phyloP scores from a whole-genome alignment of 768 basidiomycete genomes.

The Mycena filopes region DNA sequence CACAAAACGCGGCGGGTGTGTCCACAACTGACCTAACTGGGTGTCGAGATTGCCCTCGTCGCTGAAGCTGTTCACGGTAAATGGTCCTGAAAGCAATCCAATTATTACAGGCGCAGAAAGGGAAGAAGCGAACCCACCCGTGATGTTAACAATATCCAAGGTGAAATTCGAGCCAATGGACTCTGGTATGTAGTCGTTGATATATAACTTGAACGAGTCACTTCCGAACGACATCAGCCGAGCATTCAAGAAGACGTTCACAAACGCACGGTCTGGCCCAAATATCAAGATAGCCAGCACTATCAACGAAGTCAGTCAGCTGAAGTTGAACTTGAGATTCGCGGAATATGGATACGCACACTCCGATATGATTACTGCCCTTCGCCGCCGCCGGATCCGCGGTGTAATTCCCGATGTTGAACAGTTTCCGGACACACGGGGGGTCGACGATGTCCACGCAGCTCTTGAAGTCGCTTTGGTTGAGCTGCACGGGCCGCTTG shows the following conservation, averaged over 20 bases:
- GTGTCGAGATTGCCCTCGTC: conserved; percentile 54
- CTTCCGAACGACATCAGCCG: conserved; percentile 39
- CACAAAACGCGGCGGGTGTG: conserved; percentile 52
- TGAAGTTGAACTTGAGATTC: background rate
- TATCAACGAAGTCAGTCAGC: background rate
- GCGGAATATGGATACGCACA: conserved; percentile 34
- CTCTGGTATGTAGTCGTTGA: conserved; percentile 38
- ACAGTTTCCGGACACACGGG: conserved; percentile 50
- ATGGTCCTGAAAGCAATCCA: conserved; percentile 17
- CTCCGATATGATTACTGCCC: conserved; percentile 48
- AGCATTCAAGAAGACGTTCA: conserved; percentile 2
- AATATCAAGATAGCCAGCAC: conserved; percentile 45
- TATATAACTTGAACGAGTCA: conserved; percentile 47
- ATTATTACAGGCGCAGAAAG: background rate
- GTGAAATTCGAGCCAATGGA: conserved; percentile 50
- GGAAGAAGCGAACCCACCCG: background rate
- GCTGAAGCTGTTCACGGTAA: background rate
- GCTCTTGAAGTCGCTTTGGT: conserved; percentile 41
- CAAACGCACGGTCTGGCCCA: conserved; percentile 38
- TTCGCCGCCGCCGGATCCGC: conserved; percentile 40
- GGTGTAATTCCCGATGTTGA: conserved; percentile 43
- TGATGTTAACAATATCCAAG: conserved; percentile 53
- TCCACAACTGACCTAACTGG: conserved; percentile 52
- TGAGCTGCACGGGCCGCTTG: conserved; percentile 24
- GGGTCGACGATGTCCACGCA: conserved; percentile 48